Conservation (phyloP, 371 early-diverging fungal genomes). For the Apophysomyces ossiformis region DNA sequence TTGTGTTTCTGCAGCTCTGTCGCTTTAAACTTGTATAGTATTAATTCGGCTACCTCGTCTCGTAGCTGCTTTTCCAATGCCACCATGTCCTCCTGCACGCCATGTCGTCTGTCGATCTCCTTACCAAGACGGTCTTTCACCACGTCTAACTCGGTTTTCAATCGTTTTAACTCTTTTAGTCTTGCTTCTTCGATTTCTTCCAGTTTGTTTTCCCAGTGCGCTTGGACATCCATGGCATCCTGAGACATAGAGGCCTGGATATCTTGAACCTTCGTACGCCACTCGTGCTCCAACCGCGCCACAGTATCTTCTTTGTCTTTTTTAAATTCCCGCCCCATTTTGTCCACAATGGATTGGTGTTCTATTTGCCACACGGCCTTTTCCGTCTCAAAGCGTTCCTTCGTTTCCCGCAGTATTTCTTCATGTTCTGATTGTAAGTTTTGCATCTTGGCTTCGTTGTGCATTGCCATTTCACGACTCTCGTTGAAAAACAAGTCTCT, state of each 20-base stretch:
- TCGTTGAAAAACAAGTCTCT: slow-evolving; percentile 29
- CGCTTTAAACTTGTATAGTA: not conserved
- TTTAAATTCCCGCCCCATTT: slow-evolving; percentile 15
- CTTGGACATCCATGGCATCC: slow-evolving; percentile 27
- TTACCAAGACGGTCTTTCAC: slow-evolving; percentile 17
- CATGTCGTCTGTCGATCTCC: slow-evolving; percentile 18
- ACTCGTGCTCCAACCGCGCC: slow-evolving; percentile 21
- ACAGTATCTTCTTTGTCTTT: slow-evolving; percentile 25
- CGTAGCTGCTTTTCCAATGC: not conserved
- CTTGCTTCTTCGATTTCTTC: slow-evolving; percentile 20
- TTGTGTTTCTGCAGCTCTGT: not conserved
- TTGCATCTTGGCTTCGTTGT: slow-evolving; percentile 30
- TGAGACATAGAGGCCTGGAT: slow-evolving; percentile 37
- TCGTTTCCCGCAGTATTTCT: slow-evolving; percentile 28
- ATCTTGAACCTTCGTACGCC: slow-evolving; percentile 31
- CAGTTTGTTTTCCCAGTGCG: slow-evolving; percentile 37
- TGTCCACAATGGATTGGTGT: slow-evolving; percentile 25
- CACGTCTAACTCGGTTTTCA: slow-evolving; percentile 11
- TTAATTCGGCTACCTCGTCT: not conserved
- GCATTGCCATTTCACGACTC: slow-evolving; percentile 28
- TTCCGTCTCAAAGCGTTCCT: slow-evolving; percentile 35
- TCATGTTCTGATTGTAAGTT: slow-evolving; percentile 36
- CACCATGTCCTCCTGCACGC: not conserved
- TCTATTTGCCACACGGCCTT: slow-evolving; percentile 35
- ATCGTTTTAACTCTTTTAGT: not conserved